Evolutionary conservation across 2,329 filamentous ascomycete species (phyloP), one percentile per base, ranked within the genome.

Genomic region (Verticillium alfalfae): DNA sequence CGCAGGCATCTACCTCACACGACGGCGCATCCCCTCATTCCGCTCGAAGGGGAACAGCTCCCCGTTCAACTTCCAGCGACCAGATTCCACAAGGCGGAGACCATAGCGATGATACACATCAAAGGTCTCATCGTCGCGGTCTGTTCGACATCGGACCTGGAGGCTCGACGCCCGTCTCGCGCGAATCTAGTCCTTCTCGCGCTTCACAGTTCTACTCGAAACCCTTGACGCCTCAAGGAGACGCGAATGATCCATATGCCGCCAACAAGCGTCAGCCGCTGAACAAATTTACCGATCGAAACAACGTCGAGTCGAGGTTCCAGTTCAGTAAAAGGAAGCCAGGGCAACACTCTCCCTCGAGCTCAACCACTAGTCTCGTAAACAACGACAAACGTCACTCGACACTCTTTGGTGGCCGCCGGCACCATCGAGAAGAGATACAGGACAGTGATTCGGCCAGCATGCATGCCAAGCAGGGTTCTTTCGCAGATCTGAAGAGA

Each of bases 401-500:
- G 0, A 76, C 73, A 18, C 66, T 81, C 8, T 76, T 82, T 60
- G 69, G 75, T 57, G 67, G 71, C 60, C 67, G 67, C 61, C 75
- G 73, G 59, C 76, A 75, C 63, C 71, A 75, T 37, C 70, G 70
- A 10, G 82, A 88, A 36, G 75, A 79, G 31, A 73, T 79, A 59
- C 68, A 75, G 54, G 78, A 83, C 56, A 75, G 79, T 60, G 78
- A 85, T 65, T 71, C 71, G 66, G 71, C 78, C 41, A 77, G 78
- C 60, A 77, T 77, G 2, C 81, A 83, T 64, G 81, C 45, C 5
- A 81, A 83, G 58, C 86, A 91, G 63, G 88, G 90, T 26, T 97
- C 95, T 5, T 98, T 98, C 90, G 89, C 91, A 3, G 94, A 98
- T 69, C 77, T 99, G 64, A 97, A 97, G 78, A 86, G 95, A n/a